Evolutionary conservation across 306 rosid genomes (phyloP), one percentile per base, ranked within the genome.

Genomic region (Corylus americana): DNA sequence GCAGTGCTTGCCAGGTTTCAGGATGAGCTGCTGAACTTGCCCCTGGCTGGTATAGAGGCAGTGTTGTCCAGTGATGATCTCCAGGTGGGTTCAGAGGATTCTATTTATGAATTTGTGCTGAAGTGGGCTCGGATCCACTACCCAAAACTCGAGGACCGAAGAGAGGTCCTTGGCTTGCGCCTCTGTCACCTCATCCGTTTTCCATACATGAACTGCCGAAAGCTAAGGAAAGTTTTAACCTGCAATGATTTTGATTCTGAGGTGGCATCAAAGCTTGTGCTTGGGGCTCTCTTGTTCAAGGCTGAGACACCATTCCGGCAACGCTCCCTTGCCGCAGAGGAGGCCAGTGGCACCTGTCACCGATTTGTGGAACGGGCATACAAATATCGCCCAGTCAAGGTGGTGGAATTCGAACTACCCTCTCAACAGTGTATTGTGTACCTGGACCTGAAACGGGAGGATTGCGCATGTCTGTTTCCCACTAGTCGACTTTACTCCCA

Each of bases 241-340:
- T 80, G 86, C 86, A 73, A 51, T 13, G 91, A 87, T 63, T 87
- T 85, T 64, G 83, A 79, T 48, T 79, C 86, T 64, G 85, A 77
- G 35, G 62, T 83, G 25, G 80, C 85, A 31, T 75, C 86, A 44
- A 87, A 89, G 80, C 55, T 77, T 49, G 91, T 89, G 54, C 75
- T 87, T 31, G 91, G 87, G 79, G 89, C 92, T 63, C 80, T 87
- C 18, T 85, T 85, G 76, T 89, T 78, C 85, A 87, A 83, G 86
- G 82, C 86, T 22, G 87, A 81, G 80, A 53, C 86, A 62, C 85
- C 89, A 14, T 37, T 66, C 55, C 70, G 76, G 45, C 89, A 76
- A 74, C 77, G 73, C 7, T 29, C 76, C 44, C 71, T 81, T 10
- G 88, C 80, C 74, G 79, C 78, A 13, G 84, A 79, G 42, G 82